Base-by-base conservation (phyloP, 441 rosid genomes). In the Corymbia calophylla region DNA sequence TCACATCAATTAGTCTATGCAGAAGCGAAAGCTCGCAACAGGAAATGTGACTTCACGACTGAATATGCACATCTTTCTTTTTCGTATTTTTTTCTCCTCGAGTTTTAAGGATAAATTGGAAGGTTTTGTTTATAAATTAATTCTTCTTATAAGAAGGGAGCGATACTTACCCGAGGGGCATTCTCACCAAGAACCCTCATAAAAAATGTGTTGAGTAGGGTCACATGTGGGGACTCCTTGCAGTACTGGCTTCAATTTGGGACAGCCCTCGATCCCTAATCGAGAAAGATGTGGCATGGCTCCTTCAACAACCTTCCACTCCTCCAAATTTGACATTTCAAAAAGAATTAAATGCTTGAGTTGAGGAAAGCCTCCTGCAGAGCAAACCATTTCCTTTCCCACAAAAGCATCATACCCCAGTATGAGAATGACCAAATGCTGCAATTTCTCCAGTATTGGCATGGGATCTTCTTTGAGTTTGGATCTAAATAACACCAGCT, bases 241-340 rank as follows among this genome's bases (percentile, higher is more conserved):
- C 44, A 39, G 44, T 39, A 39, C 44, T 39, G 44, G 44, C 44
- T 39, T 92, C 92, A 94, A 49, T 64, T 58, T 68, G 81, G 77
- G 89, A 89, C 94, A 94, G 9, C 53, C 29, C 32, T 66, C 53
- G 47, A 94, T 86, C 73, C 87, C 92, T 89, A 93, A 54, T 62
- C 87, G 90, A 25, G 86, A 88, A 87, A 95, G 93, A 86, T 54
- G 55, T 25, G 90, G 47, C 92, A 95, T 91, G 39, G 94, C 95
- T 53, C 94, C 93, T 21, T 91, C 93, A 70, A 90, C 94, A 17
- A 95, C 88, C 35, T 7, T 62, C 95, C 94, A 95, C 64, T 88
- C 91, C 91, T 91, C 91, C 85, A 92, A 88, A 35, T 87, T 66
- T 11, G 32, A 23, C 89, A 92, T 77, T 14, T 84, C 55, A 2